phyloP scores from a whole-genome alignment of 495 filamentous ascomycete genomes.

The Penicillium canescens region DNA sequence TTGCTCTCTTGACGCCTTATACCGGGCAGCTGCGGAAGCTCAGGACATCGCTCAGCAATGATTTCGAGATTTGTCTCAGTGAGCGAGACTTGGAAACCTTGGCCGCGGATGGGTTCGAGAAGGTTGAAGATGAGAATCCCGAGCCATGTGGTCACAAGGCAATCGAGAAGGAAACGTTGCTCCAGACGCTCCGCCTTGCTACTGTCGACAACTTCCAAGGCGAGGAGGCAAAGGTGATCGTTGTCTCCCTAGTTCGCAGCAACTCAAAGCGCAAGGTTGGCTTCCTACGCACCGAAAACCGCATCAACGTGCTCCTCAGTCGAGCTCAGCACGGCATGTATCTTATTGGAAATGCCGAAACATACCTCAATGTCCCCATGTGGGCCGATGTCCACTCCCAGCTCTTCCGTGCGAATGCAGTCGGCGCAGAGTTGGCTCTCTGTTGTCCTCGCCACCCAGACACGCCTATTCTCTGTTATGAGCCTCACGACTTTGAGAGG shows the following conservation, averaged over 20 bases:
- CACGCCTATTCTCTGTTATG: slow-evolving; percentile 47
- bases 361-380: slow-evolving; percentile 58
- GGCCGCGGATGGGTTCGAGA: slow-evolving; percentile 28
- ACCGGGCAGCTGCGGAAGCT: slow-evolving; percentile 61
- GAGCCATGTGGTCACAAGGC: slow-evolving; percentile 6
- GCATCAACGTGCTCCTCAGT: slow-evolving; percentile 72
- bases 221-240: slow-evolving; percentile 73
- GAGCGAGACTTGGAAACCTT: slow-evolving; percentile 55
- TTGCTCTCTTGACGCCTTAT: slow-evolving; percentile 75
- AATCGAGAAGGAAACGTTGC: slow-evolving; percentile 7
- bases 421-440: slow-evolving; percentile 57
- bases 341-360: slow-evolving; percentile 66
- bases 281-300: slow-evolving; percentile 69
- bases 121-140: slow-evolving; percentile 43
- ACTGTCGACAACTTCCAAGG: slow-evolving; percentile 77
- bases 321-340: slow-evolving; percentile 81
- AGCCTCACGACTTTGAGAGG: slow-evolving; percentile 64
- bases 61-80: slow-evolving; percentile 35
- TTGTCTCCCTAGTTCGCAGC: slow-evolving; percentile 73
- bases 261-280: slow-evolving; percentile 62
- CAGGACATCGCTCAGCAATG: slow-evolving; percentile 19
- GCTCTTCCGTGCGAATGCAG: slow-evolving; percentile 44
- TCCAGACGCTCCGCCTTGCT: slow-evolving; percentile 40
- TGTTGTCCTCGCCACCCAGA: slow-evolving; percentile 66
- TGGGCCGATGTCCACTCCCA: slow-evolving; percentile 62